phyloP scores from a whole-genome alignment of 2,329 filamentous ascomycete species.

The Penicillium sp. region DNA sequence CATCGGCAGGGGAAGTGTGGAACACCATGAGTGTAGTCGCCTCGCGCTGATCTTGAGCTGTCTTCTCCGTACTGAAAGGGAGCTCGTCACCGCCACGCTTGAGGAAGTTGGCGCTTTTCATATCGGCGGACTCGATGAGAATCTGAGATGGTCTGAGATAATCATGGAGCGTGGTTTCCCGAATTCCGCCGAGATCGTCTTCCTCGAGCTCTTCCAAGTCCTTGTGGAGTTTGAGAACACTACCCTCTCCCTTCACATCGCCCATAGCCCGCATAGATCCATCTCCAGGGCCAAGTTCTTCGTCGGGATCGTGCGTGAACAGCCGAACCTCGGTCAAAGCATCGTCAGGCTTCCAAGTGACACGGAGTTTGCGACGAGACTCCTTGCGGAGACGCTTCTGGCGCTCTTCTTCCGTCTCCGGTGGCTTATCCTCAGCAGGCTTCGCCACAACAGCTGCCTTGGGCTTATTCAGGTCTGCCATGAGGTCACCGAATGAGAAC shows the following conservation, averaged over 20 bases:
- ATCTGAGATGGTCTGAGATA: conserved; percentile 40
- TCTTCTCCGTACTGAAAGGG: conserved; percentile 45
- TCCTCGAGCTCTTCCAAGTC: conserved; percentile 61
- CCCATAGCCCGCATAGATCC: conserved; percentile 60
- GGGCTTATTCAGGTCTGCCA: conserved; percentile 57
- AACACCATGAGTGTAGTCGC: conserved; percentile 52
- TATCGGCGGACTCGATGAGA: conserved; percentile 42
- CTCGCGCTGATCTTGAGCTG: conserved; percentile 51
- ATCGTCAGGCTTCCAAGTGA: conserved; percentile 62
- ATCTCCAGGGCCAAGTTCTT: conserved; percentile 61
- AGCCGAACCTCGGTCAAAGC: conserved; percentile 59
- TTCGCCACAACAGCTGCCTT: conserved; percentile 57
- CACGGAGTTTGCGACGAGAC: conserved; percentile 60
- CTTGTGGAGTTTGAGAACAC: conserved; percentile 53
- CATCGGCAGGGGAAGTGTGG: conserved; percentile 49
- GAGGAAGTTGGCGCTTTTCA: conserved; percentile 37
- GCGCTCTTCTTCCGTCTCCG: conserved; percentile 63
- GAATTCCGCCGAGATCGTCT: conserved; percentile 57
- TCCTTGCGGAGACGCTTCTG: conserved; percentile 63
- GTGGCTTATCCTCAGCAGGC: conserved; percentile 53
- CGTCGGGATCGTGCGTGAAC: conserved; percentile 65
- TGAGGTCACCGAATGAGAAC: conserved; percentile 53
- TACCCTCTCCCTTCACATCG: conserved; percentile 61
- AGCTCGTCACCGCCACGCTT: conserved; percentile 46
- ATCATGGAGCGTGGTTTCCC: conserved; percentile 44